Evolutionary conservation across 2,329 filamentous ascomycete genomes (phyloP).

Genomic region (Penicillium sp.): DNA sequence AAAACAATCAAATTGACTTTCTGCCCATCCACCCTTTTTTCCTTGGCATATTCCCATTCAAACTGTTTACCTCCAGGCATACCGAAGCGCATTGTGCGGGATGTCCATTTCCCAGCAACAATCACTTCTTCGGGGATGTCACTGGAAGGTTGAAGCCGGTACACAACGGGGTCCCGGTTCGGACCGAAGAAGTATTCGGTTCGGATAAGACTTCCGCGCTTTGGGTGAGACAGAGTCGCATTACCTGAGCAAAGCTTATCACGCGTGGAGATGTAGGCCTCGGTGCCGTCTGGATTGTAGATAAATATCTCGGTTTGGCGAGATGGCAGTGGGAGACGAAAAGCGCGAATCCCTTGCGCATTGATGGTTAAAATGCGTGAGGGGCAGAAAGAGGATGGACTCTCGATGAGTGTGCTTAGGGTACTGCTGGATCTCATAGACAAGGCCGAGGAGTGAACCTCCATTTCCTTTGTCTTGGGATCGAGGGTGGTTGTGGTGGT

Average conservation of each 20-base stretch:
- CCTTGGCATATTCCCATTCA: conserved; percentile 57
- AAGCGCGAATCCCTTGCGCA: conserved; percentile 29
- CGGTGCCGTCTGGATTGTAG: conserved; percentile 35
- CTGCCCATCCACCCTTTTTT: conserved; percentile 38
- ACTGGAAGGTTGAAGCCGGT: conserved; percentile 31
- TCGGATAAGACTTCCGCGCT: conserved; percentile 43
- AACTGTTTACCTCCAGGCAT: conserved; percentile 52
- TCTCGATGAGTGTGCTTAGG: conserved; percentile 9
- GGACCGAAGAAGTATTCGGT: conserved; percentile 62
- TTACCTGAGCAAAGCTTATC: conserved; percentile 50
- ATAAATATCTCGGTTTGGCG: conserved; percentile 40
- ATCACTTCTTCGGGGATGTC: conserved; percentile 26
- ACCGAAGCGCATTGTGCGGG: conserved; percentile 50
- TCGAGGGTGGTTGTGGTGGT: conserved; percentile 8
- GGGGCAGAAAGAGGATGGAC: conserved; percentile 9
- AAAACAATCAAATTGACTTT: conserved; percentile 32
- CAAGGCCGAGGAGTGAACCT: conserved; percentile 8
- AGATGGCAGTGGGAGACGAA: conserved; percentile 39
- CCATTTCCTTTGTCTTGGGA: conserved; percentile 3
- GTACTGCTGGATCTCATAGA: conserved; percentile 14
- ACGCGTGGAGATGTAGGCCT: conserved; percentile 56
- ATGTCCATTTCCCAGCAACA: conserved; percentile 45
- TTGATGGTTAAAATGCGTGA: conserved; percentile 22
- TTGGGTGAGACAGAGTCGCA: conserved; percentile 48
- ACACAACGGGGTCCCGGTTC: conserved; percentile 52